A percentile compares a stretch with the other conserved stretches of the same genome.
These are phyloP conservation scores for Eimeria acervulina DNA, from an alignment of 169 alveolate genomes.

Conservation along the genomic window DNA sequence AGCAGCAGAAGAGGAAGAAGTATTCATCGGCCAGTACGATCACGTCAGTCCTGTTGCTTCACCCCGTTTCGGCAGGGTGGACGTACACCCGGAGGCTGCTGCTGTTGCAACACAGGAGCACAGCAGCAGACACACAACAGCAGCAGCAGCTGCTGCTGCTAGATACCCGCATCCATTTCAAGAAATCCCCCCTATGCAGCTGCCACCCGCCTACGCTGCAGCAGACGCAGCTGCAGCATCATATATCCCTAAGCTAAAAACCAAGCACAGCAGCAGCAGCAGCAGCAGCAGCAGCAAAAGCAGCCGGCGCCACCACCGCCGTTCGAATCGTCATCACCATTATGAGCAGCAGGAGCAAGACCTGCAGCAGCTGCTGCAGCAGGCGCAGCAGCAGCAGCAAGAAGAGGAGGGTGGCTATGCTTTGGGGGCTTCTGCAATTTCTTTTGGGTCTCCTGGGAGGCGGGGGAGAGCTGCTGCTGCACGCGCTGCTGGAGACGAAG, in stretches of 20 bases:
- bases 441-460: neutral
- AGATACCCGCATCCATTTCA: neutral
- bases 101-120: neutral
- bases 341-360: neutral
- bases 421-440: neutral
- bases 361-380: neutral
- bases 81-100: neutral
- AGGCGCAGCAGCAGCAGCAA: conserved; percentile 8
- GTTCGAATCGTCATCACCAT: neutral
- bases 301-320: neutral
- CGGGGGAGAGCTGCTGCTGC: neutral
- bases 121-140: neutral
- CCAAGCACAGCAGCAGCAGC: neutral
- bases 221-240: neutral
- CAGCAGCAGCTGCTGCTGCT: neutral
- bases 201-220: neutral
- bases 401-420: neutral
- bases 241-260: neutral
- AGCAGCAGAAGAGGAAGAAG: neutral
- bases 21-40: neutral
- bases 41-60: conserved; percentile 41
- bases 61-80: conserved; percentile 16
- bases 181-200: neutral
- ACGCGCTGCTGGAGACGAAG: too few relatives aligned
- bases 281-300: neutral